Evolutionary conservation across 140 eudicot genomes (phyloP).

Genomic region (Stevia rebaudiana): DNA sequence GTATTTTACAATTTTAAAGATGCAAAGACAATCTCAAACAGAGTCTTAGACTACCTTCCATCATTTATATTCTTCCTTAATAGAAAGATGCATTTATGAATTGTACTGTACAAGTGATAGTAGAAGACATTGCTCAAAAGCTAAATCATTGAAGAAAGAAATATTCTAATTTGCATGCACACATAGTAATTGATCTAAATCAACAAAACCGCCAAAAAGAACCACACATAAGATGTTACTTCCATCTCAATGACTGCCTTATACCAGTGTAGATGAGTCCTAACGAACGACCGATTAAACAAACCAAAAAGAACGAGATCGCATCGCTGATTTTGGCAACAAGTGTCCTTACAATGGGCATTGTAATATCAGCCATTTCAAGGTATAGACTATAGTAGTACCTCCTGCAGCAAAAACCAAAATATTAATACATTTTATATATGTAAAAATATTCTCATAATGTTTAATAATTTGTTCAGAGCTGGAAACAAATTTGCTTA

Average conservation of each 20-base stretch:
- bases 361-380: slow-evolving; percentile 71
- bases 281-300: slow-evolving; percentile 84
- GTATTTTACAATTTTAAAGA: neutral
- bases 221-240: slow-evolving; percentile 31
- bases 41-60: neutral
- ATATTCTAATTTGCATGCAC: slow-evolving; percentile 14
- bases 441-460: neutral
- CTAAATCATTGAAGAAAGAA: slow-evolving; percentile 9
- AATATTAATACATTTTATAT: neutral
- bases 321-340: slow-evolving; percentile 79
- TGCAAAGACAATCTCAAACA: neutral
- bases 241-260: slow-evolving; percentile 78
- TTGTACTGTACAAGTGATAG: slow-evolving; percentile 9
- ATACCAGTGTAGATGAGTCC: slow-evolving; percentile 98
- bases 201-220: slow-evolving; percentile 7
- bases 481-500: neutral
- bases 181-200: slow-evolving; percentile 19
- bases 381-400: slow-evolving; percentile 88
- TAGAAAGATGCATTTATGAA: neutral
- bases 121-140: slow-evolving; percentile 8
- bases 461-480: neutral
- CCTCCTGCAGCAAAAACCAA: slow-evolving; percentile 57
- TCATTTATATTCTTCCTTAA: slow-evolving; percentile 1
- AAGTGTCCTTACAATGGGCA: slow-evolving; percentile 60
- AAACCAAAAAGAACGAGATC: slow-evolving; percentile 78